Percentiles rank a stretch among this genome's conserved stretches.
Evolutionary conservation across 2,329 filamentous ascomycete species (phyloP).

Genomic region (Ascocoryne sarcoides): DNA sequence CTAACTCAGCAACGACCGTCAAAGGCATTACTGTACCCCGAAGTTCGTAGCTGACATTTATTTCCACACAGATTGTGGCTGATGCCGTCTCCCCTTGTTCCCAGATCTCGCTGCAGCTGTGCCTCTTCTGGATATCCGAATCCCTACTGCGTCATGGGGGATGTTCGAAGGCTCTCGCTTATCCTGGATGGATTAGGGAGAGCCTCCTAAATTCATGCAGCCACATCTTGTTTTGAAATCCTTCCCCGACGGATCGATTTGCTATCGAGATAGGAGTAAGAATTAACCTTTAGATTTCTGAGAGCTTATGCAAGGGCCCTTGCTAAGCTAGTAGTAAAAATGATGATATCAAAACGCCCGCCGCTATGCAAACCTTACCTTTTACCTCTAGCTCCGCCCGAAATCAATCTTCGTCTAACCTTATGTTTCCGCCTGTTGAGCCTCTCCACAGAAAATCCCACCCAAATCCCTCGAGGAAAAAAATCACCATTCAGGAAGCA

Average conservation of each 20-base stretch:
- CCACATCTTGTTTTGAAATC: neutral
- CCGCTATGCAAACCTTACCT: constrained; percentile 1
- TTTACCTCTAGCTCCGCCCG: neutral
- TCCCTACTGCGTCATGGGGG: no score
- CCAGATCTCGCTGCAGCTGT: neutral
- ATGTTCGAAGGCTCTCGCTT: neutral
- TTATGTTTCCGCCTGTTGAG: neutral
- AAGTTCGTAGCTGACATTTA: no score
- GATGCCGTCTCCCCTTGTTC: neutral
- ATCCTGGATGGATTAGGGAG: no score
- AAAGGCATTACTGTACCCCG: no score
- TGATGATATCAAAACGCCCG: neutral
- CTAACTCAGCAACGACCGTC: no score
- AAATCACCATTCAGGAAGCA: constrained; percentile 29
- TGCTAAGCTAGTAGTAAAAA: no score
- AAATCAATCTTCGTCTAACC: neutral
- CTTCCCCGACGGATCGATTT: neutral
- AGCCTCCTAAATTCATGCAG: neutral
- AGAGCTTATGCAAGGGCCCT: neutral
- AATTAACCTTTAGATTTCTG: neutral
- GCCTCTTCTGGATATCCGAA: neutral
- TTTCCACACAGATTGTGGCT: neutral
- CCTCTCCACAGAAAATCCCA: neutral
- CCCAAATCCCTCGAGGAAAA: neutral
- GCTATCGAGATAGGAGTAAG: neutral